phyloP scores from a whole-genome alignment of 108 stramenopile species.

The Parietichytrium sp. region DNA sequence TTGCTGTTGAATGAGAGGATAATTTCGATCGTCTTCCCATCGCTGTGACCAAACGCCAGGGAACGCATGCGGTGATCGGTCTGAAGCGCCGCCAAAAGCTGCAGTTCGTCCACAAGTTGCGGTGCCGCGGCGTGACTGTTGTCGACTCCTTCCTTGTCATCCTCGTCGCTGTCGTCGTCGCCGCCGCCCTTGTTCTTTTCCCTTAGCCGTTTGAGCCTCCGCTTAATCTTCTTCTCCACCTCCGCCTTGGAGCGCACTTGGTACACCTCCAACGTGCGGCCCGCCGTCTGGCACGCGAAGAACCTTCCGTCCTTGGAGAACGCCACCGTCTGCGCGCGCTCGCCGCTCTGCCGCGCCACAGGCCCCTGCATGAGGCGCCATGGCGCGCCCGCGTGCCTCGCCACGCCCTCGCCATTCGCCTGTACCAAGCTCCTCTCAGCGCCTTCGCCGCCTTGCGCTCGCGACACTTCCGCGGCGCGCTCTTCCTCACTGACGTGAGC shows the following conservation, averaged over 20 bases:
- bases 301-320: conserved; percentile 43
- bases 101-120: conserved; percentile 75
- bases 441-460: background rate
- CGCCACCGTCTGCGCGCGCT: conserved; percentile 43
- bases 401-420: background rate
- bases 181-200: conserved; percentile 75
- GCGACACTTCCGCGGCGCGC: background rate
- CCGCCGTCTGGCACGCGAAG: conserved; percentile 50
- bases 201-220: conserved; percentile 69
- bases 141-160: conserved; percentile 54
- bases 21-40: conserved; percentile 63
- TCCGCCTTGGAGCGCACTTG: conserved; percentile 68
- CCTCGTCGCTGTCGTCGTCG: conserved; percentile 67
- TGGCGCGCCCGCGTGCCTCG: background rate
- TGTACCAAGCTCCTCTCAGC: background rate
- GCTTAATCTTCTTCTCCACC: conserved; percentile 73
- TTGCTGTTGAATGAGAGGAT: conserved; percentile 81
- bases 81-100: conserved; percentile 73
- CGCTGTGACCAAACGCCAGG: conserved; percentile 63
- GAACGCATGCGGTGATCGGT: conserved; percentile 75
- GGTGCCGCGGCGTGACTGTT: background rate
- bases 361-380: conserved; percentile 1
- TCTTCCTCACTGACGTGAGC: conserved; percentile 49
- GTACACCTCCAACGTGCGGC: conserved; percentile 73
- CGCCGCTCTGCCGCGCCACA: background rate